These are phyloP conservation scores for Fusarium xyrophilum DNA, from an alignment of 2,329 filamentous ascomycete species.

Conservation along the genomic window DNA sequence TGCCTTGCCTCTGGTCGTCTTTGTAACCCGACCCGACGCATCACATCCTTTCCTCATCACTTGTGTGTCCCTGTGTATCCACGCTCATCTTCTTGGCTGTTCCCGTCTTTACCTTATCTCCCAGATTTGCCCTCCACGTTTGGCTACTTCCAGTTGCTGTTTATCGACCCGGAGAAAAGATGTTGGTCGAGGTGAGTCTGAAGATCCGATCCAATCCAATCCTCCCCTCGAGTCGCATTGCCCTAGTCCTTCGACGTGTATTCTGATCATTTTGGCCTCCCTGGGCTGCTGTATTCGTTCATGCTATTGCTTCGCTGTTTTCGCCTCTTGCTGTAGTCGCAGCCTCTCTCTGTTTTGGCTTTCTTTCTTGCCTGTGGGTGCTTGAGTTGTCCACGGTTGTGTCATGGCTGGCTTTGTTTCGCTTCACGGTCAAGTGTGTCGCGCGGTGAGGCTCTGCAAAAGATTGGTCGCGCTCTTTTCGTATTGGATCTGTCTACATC, in stretches of 20 bases:
- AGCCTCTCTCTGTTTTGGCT: not conserved
- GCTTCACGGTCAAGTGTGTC: constrained; percentile 22
- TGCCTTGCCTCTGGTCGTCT: not conserved
- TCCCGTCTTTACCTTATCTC: constrained; percentile 12
- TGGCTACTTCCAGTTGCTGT: constrained; percentile 16
- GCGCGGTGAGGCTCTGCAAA: constrained; percentile 23
- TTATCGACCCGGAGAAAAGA: constrained; percentile 27
- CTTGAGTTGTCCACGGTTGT: not conserved
- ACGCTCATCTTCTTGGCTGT: constrained; percentile 24
- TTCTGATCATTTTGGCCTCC: constrained; percentile 12
- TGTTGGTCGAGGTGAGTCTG: constrained; percentile 50
- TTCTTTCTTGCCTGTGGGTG: not conserved
- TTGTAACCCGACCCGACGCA: constrained; percentile 24
- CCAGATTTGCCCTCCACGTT: constrained; percentile 1
- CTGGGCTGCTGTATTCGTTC: not conserved
- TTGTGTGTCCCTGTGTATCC: constrained; percentile 11
- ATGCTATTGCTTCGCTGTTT: constrained; percentile 11
- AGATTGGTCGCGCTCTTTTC: constrained; percentile 18
- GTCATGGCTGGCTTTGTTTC: not conserved
- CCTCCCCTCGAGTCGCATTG: constrained; percentile 4
- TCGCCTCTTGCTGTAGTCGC: not conserved
- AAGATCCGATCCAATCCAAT: constrained; percentile 8
- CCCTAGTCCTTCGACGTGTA: constrained; percentile 9
- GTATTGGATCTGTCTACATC: not conserved
- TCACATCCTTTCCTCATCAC: constrained; percentile 19